phyloP scores from a whole-genome alignment of 129 eudicot species.

The Glebionis coronaria region DNA sequence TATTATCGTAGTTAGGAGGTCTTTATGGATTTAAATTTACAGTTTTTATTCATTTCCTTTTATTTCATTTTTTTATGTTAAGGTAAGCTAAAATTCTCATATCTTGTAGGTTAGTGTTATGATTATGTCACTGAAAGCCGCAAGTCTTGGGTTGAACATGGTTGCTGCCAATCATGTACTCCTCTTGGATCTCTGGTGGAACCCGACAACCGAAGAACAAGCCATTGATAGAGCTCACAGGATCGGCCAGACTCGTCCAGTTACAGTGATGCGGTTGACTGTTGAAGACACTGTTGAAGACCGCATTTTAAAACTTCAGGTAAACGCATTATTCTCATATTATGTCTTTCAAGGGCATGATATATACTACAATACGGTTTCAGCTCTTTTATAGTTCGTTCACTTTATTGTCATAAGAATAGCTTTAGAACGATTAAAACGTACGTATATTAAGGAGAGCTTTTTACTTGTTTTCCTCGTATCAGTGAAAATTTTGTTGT shows the following conservation, averaged over 20 bases:
- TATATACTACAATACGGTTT: neutral
- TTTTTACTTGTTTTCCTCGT: too few species aligned
- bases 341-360: neutral
- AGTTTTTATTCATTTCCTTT: too few species aligned
- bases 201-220: constrained; percentile 81
- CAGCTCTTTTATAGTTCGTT: neutral
- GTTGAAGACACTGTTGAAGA: constrained; percentile 80
- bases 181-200: too few species aligned
- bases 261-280: constrained; percentile 79
- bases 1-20: too few species aligned
- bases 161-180: too few species aligned
- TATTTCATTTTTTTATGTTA: too few species aligned
- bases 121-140: too few species aligned
- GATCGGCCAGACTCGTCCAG: constrained; percentile 91
- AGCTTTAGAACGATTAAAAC: too few species aligned
- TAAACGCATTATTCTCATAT: constrained; percentile 3
- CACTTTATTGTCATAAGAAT: neutral
- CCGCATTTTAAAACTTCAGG: constrained; percentile 85
- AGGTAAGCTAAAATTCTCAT: too few species aligned
- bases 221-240: constrained; percentile 93
- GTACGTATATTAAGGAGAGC: neutral
- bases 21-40: too few species aligned
- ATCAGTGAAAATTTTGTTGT: neutral
- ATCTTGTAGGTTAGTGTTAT: too few species aligned
- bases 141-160: too few species aligned